Conservation (phyloP, 148 eudicot genomes). For the Spergularia marina region DNA sequence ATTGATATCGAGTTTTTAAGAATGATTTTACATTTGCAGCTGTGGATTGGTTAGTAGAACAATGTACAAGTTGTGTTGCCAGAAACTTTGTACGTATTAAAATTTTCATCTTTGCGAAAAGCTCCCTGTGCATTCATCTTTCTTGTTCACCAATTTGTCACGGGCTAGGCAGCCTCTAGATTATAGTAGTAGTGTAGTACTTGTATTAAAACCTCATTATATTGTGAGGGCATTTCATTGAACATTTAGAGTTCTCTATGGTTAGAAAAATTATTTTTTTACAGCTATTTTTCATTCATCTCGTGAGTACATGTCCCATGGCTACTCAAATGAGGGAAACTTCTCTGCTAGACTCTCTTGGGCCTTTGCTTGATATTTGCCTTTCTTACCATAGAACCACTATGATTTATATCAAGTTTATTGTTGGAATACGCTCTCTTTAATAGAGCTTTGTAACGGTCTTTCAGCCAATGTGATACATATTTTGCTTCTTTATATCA, state of each 20-base stretch:
- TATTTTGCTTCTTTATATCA: constrained; percentile 33
- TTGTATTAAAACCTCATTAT: not conserved
- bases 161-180: not conserved
- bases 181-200: not conserved
- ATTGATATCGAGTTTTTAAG: constrained; percentile 28
- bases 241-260: not conserved
- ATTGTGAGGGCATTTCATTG: constrained; percentile 1
- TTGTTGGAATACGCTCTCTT: constrained; percentile 7
- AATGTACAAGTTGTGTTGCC: constrained; percentile 72
- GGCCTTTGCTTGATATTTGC: not conserved
- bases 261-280: not conserved
- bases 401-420: not conserved
- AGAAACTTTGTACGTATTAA: constrained; percentile 76
- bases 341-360: not conserved
- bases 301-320: not conserved
- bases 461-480: constrained; percentile 7
- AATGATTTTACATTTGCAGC: constrained; percentile 57
- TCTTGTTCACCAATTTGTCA: not conserved
- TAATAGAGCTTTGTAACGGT: not conserved
- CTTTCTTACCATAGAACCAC: not conserved
- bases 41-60: constrained; percentile 52
- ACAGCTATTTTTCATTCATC: not conserved
- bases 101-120: not conserved
- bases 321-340: not conserved
- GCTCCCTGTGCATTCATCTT: not conserved